Evolutionary conservation across 2,329 filamentous ascomycete genomes (phyloP), one percentile per base, ranked within the genome.

Genomic region (Endoconidiophora polonica): DNA sequence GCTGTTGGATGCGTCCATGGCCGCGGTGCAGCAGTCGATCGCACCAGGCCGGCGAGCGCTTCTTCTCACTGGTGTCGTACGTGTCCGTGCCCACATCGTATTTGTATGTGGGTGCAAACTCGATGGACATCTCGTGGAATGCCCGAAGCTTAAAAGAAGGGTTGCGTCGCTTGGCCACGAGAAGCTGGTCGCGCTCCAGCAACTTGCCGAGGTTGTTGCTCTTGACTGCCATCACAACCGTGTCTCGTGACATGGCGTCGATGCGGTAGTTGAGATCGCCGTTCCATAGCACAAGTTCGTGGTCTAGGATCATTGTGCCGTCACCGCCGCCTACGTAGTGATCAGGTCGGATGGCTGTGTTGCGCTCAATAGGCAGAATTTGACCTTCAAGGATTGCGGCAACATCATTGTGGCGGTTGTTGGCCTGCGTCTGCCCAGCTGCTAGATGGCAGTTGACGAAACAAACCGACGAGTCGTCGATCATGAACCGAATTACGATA

Each of bases 251-350:
- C 77, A 96, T 95, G 22, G 88, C 87, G 63, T 98, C 91, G 59
- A 98, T 96, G 54, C 91, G 87, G 64, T 98, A 98, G 65, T 98
- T 98, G 46, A 98, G 73, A 62, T 98, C 91, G 24, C 91, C 91
- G 59, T 96, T 96, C 40, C 96, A 67, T 44, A 98, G 79, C 63
- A 90, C 95, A n/a, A 98, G 82, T 65, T 98, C 91, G 60, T 98
- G 91, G 60, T 98, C 91, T 52, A 96, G 72, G 52, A 98, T 85
- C 81, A 95, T 87, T 39, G 79, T 81, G 5, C 91, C 91, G 61
- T 98, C 91, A 42, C 91, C 91, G n/a, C 91, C 91, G 23, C 86
- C 85, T 5, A 87, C 76, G 60, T 82, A 98, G 55, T 78, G 83
- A 62, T 94, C 85, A 37, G 83, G 72, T 5, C 86, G 76, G 3